phyloP scores from a whole-genome alignment of 1,284 basidiomycete genomes.

The Ceratobasidium sp. region DNA sequence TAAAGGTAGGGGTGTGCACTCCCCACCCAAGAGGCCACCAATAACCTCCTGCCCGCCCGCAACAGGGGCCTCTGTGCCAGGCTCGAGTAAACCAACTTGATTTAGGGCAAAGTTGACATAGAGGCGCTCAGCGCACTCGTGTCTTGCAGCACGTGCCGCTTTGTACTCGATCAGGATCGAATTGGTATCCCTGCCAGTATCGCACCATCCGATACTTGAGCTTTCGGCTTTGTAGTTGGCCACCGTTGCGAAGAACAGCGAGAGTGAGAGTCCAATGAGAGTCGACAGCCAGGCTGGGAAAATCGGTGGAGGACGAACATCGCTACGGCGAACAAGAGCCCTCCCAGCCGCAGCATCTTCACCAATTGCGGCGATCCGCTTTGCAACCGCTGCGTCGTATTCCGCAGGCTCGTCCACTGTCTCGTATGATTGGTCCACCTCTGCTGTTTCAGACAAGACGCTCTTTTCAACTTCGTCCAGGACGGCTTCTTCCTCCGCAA shows the following conservation, averaged over 20 bases:
- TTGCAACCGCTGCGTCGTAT: constrained; percentile 45
- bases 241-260: constrained; percentile 47
- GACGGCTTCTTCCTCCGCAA: constrained; percentile 19
- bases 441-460: constrained; percentile 50
- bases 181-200: constrained; percentile 54
- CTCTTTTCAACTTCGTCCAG: constrained; percentile 46
- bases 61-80: not conserved
- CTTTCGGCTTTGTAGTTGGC: constrained; percentile 54
- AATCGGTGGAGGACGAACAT: constrained; percentile 46
- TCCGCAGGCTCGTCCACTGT: constrained; percentile 51
- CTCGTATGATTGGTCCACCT: constrained; percentile 51
- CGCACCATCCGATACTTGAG: constrained; percentile 57
- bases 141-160: constrained; percentile 39
- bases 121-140: constrained; percentile 32
- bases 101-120: constrained; percentile 23
- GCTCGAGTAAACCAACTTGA: constrained; percentile 14
- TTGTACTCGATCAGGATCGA: constrained; percentile 50
- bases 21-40: constrained; percentile 49
- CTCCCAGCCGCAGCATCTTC: constrained; percentile 46
- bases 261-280: constrained; percentile 45
- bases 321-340: constrained; percentile 32
- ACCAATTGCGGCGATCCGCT: constrained; percentile 46
- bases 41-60: constrained; percentile 18
- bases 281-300: constrained; percentile 49
- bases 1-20: constrained; percentile 63